Conservation (phyloP, 108 stramenopile genomes). For the Discostella pseudostelligera region DNA sequence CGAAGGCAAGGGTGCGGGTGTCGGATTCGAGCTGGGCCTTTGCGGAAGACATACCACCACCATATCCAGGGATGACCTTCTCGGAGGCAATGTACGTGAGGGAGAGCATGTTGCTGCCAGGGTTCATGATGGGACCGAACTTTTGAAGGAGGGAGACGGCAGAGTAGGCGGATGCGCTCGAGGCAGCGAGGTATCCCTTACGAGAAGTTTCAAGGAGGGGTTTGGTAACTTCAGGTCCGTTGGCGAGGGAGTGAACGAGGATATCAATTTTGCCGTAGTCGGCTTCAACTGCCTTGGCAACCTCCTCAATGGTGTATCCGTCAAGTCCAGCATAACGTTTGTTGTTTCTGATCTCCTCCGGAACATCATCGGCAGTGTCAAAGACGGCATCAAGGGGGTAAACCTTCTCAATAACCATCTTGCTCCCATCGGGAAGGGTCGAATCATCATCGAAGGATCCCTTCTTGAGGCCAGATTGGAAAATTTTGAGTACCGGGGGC, state of each 20-base stretch:
- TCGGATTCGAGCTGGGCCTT: conserved; percentile 97
- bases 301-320: conserved; percentile 95
- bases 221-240: conserved; percentile 98
- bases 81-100: conserved; percentile 98
- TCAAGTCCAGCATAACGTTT: conserved; percentile 94
- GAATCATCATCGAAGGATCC: conserved; percentile 89
- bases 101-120: conserved; percentile 88
- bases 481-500: conserved; percentile 98
- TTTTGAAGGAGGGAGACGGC: conserved; percentile 93
- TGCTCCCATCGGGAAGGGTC: conserved; percentile 80
- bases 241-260: conserved; percentile 97
- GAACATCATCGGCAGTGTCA: conserved; percentile 91
- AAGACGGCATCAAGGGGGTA: conserved; percentile 98
- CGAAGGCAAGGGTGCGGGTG: conserved; percentile 93
- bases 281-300: conserved; percentile 89
- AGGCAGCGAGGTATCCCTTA: conserved; percentile 96
- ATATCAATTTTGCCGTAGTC: conserved; percentile 98
- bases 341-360: conserved; percentile 91
- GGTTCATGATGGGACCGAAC: conserved; percentile 97
- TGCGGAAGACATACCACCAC: conserved; percentile 98
- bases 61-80: conserved; percentile 98
- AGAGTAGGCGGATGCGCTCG: conserved; percentile 96
- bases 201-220: conserved; percentile 95
- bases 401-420: conserved; percentile 93
- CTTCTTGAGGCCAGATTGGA: conserved; percentile 84